A percentile compares a stretch with the other conserved stretches of the same genome.
These are phyloP conservation scores for Phytophthora sp. DNA, from an alignment of 352 stramenopile genomes.

Conservation along the genomic window DNA sequence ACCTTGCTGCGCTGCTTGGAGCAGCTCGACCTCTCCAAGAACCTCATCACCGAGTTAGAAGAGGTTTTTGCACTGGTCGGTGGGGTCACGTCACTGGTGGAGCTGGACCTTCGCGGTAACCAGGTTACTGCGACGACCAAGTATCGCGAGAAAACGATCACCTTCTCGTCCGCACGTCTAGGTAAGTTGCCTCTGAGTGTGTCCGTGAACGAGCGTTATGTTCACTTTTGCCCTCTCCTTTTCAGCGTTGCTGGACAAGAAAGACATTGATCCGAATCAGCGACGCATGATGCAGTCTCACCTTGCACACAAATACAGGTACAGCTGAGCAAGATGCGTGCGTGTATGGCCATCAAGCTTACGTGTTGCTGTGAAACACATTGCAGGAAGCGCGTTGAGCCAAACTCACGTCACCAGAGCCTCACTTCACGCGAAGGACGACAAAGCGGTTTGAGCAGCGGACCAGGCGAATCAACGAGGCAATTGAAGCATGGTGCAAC, in stretches of 20 bases:
- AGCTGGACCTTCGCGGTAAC: constrained; percentile 71
- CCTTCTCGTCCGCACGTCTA: constrained; percentile 66
- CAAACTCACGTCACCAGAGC: constrained; percentile 12
- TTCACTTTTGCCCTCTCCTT: constrained; percentile 9
- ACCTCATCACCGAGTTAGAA: constrained; percentile 65
- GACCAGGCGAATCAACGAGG: constrained; percentile 41
- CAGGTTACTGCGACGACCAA: constrained; percentile 55
- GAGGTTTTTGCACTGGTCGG: constrained; percentile 70
- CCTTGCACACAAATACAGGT: constrained; percentile 78
- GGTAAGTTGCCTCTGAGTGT: constrained; percentile 30
- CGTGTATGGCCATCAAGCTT: not conserved
- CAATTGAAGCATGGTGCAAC: constrained; percentile 51
- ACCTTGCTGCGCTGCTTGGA: constrained; percentile 50
- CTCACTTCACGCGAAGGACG: constrained; percentile 8
- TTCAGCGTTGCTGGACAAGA: constrained; percentile 71
- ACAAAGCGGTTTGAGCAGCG: constrained; percentile 8
- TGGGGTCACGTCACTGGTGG: constrained; percentile 46
- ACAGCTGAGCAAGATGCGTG: not conserved
- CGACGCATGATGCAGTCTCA: constrained; percentile 84
- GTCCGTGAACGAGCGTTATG: not conserved
- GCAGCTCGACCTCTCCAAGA: constrained; percentile 70
- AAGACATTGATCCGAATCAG: constrained; percentile 74
- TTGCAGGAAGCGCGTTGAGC: constrained; percentile 43
- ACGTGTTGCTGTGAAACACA: not conserved
- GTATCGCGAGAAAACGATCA: constrained; percentile 79